phyloP scores from a whole-genome alignment of 129 eudicot genomes.

The Kitagawia praeruptora region DNA sequence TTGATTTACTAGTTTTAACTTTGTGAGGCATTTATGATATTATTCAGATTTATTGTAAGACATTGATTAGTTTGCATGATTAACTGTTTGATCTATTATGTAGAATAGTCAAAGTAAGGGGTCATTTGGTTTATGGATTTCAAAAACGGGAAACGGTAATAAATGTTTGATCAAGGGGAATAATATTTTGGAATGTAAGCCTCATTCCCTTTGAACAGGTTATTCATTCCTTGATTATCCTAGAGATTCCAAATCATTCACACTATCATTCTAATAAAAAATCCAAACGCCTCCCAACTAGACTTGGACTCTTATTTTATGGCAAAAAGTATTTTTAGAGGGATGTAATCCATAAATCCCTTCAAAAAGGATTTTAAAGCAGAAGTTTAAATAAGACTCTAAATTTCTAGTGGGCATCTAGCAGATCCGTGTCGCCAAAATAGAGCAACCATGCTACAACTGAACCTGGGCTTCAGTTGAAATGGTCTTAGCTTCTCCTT shows the following conservation, averaged over 20 bases:
- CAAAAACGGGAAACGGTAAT: too few species aligned
- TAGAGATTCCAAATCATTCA: too few species aligned
- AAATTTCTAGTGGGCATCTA: background rate
- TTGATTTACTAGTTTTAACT: too few species aligned
- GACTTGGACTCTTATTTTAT: background rate
- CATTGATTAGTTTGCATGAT: background rate
- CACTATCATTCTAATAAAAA: too few species aligned
- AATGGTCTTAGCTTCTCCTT: background rate
- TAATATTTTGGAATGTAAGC: too few species aligned
- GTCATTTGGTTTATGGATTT: too few species aligned
- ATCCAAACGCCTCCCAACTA: too few species aligned
- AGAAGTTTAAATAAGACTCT: background rate
- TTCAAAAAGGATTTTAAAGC: background rate
- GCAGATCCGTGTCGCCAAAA: background rate
- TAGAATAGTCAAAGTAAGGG: too few species aligned
- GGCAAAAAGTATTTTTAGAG: background rate
- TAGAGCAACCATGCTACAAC: background rate
- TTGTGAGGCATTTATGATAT: background rate
- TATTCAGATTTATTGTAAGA: background rate
- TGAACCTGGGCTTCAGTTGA: background rate
- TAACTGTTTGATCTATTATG: background rate
- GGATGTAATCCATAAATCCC: background rate
- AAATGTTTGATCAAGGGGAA: too few species aligned
- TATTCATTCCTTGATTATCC: too few species aligned
- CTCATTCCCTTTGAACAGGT: too few species aligned